These are phyloP conservation scores for Nothophytophthora sp. DNA, from an alignment of 352 stramenopile species.

Conservation along the genomic window DNA sequence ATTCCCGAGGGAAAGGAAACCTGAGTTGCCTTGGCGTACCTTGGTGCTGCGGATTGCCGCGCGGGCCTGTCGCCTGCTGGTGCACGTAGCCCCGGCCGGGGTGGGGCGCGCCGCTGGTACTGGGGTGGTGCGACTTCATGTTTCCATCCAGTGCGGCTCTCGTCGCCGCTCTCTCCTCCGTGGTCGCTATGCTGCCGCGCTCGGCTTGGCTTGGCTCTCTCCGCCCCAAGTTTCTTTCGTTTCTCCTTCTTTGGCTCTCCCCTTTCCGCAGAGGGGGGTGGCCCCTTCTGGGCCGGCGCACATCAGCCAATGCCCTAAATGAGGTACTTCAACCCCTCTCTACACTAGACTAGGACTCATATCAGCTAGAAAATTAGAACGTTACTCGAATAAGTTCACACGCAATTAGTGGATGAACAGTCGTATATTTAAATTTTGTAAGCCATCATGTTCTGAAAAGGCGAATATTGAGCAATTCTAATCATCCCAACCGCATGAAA, in stretches of 20 bases:
- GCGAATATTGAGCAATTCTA: no score
- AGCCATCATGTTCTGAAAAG: no score
- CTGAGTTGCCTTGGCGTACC: constrained; percentile 13
- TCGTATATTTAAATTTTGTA: no score
- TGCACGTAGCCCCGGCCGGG: constrained; percentile 32
- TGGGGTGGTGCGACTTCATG: constrained; percentile 55
- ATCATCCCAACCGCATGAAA: no score
- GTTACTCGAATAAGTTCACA: no score
- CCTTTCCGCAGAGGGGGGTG: constrained; percentile 20
- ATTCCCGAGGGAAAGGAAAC: background rate
- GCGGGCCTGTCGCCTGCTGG: constrained; percentile 24
- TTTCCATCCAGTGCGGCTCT: constrained; percentile 41
- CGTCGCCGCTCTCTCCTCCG: background rate
- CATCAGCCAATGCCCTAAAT: constrained; percentile 2
- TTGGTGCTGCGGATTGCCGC: constrained; percentile 41
- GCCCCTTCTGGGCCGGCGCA: no score
- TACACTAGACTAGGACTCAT: constrained; percentile 5
- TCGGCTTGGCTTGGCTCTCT: background rate
- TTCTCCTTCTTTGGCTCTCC: constrained; percentile 27
- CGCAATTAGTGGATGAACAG: no score
- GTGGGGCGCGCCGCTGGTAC: constrained; percentile 20
- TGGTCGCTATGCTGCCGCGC: background rate
- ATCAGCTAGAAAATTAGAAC: no score
- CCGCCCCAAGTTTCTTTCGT: background rate
- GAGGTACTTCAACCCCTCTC: background rate